Conservation (phyloP, 495 filamentous ascomycete species). For the Aspergillus wentii region DNA sequence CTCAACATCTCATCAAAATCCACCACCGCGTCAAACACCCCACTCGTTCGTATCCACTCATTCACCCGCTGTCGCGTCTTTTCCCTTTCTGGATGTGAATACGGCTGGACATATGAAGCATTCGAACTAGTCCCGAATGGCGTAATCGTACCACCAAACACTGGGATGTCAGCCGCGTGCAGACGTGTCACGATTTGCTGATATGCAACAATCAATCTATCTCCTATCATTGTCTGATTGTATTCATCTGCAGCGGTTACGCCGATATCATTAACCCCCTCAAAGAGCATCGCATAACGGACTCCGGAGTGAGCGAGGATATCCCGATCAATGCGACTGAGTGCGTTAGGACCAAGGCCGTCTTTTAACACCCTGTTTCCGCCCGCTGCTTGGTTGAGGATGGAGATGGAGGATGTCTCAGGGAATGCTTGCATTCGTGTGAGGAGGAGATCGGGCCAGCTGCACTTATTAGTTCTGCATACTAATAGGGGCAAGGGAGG, state of each 20-base stretch:
- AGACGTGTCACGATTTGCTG: slow-evolving; percentile 52
- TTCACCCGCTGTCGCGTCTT: slow-evolving; percentile 56
- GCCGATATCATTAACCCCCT: slow-evolving; percentile 73
- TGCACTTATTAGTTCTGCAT: slow-evolving; percentile 9
- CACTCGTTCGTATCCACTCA: slow-evolving; percentile 54
- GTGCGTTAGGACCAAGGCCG: slow-evolving; percentile 57
- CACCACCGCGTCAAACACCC: slow-evolving; percentile 55
- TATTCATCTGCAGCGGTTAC: slow-evolving; percentile 37
- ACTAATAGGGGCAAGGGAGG: neutral
- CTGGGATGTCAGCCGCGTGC: slow-evolving; percentile 49
- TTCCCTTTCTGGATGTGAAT: slow-evolving; percentile 53
- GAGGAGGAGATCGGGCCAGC: slow-evolving; percentile 64
- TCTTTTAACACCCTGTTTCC: slow-evolving; percentile 63
- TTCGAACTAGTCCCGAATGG: slow-evolving; percentile 52
- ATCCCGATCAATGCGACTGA: slow-evolving; percentile 61
- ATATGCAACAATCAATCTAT: slow-evolving; percentile 51
- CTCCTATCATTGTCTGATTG: slow-evolving; percentile 46
- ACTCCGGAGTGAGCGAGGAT: slow-evolving; percentile 52
- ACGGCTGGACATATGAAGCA: slow-evolving; percentile 26
- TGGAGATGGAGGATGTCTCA: slow-evolving; percentile 41
- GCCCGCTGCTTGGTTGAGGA: slow-evolving; percentile 70
- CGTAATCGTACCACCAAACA: slow-evolving; percentile 65
- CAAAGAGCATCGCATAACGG: slow-evolving; percentile 63
- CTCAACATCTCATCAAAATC: slow-evolving; percentile 59
- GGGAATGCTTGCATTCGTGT: slow-evolving; percentile 46